Percentiles rank a stretch among this genome's conserved stretches.
Evolutionary conservation across 2,329 filamentous ascomycete genomes (phyloP).

Genomic region (Cladophialophora carrionii): DNA sequence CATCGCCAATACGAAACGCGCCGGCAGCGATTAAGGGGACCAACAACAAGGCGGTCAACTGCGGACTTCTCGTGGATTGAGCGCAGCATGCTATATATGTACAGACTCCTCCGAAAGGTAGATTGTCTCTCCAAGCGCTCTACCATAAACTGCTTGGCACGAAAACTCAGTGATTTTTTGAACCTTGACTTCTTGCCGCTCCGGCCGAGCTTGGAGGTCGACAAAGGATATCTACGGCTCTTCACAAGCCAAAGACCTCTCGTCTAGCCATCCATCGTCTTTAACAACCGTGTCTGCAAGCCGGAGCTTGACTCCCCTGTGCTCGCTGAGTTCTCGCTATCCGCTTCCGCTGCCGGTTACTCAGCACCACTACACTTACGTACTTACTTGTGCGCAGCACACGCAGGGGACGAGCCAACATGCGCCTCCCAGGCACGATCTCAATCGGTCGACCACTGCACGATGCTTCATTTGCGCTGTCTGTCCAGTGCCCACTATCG

Average conservation of each 20-base stretch:
- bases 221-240: not conserved
- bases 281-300: not conserved
- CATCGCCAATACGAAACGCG: not conserved
- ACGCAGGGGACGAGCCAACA: slow-evolving; percentile 6
- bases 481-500: not conserved
- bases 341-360: slow-evolving; percentile 12
- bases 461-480: slow-evolving; percentile 15
- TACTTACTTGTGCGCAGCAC: no score
- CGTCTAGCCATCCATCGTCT: not conserved
- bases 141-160: no score
- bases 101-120: not conserved
- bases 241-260: not conserved
- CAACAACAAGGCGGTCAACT: not conserved
- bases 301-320: not conserved
- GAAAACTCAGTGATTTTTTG: not conserved
- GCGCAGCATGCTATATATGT: not conserved
- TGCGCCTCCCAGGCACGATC: slow-evolving; percentile 3
- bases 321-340: not conserved
- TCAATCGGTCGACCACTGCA: slow-evolving; percentile 13
- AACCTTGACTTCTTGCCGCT: not conserved
- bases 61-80: not conserved
- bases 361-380: slow-evolving; percentile 18
- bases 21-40: not conserved
- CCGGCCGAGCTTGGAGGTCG: not conserved
- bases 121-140: not conserved